A percentile compares a stretch with the other conserved stretches of the same genome.
Conservation (phyloP, 306 rosid genomes). For the Cyamopsis tetragonoloba region DNA sequence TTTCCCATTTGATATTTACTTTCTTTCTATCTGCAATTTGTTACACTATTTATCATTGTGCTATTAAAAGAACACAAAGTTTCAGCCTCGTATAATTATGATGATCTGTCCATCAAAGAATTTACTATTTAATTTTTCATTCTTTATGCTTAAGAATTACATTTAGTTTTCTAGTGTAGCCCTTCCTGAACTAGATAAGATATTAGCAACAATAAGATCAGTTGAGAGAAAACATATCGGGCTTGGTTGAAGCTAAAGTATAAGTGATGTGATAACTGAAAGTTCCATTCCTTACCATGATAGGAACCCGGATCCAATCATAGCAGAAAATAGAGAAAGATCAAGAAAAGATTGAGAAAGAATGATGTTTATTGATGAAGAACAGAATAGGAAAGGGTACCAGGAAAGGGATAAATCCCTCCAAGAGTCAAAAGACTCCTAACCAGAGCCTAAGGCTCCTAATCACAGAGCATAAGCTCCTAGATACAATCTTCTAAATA, state of each 20-base stretch:
- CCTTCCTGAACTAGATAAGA: neutral
- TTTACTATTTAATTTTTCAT: neutral
- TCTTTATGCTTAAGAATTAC: neutral
- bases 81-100: neutral
- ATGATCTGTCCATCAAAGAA: neutral
- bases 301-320: too few species aligned
- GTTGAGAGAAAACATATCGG: neutral
- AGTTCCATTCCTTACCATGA: too few species aligned
- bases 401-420: too few species aligned
- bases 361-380: too few species aligned
- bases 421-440: too few species aligned
- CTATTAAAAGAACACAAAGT: neutral
- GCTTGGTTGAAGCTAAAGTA: neutral
- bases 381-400: too few species aligned
- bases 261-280: neutral
- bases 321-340: too few species aligned
- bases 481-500: too few species aligned
- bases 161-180: neutral
- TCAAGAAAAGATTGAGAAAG: too few species aligned
- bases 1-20: neutral
- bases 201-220: neutral
- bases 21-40: slow-evolving; percentile 5
- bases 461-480: too few species aligned
- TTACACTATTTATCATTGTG: neutral
- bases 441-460: too few species aligned